A percentile compares a stretch with the other conserved stretches of the same genome.
Conservation (phyloP, 306 rosid genomes). For the Casuarina glauca region DNA sequence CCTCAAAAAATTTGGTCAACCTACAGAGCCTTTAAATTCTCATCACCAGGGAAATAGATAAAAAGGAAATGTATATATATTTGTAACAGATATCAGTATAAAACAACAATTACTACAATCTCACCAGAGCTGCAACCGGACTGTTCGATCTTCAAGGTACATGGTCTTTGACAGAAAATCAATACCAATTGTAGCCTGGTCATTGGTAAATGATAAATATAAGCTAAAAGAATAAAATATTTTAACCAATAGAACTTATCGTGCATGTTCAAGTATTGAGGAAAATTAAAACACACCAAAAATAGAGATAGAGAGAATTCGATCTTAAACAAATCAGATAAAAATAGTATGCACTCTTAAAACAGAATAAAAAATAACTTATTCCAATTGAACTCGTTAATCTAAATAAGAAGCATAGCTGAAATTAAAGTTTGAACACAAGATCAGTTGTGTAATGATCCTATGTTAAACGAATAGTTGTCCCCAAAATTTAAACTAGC, state of each 20-base stretch:
- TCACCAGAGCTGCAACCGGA: conserved; percentile 58
- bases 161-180: conserved; percentile 62
- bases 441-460: too few relatives aligned
- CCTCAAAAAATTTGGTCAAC: not conserved
- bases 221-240: not conserved
- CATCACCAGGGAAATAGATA: conserved; percentile 3
- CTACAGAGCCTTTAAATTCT: not conserved
- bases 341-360: too few relatives aligned
- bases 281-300: too few relatives aligned
- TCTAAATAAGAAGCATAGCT: too few relatives aligned
- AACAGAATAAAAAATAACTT: too few relatives aligned
- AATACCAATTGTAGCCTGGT: conserved; percentile 61
- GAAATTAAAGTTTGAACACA: too few relatives aligned
- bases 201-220: not conserved
- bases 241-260: not conserved
- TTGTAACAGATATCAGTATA: not conserved
- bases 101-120: conserved; percentile 7
- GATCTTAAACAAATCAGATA: too few relatives aligned
- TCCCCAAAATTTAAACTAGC: too few relatives aligned
- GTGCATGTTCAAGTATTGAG: not conserved
- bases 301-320: too few relatives aligned
- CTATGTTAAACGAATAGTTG: too few relatives aligned
- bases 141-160: conserved; percentile 67
- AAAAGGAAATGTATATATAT: not conserved
- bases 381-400: too few relatives aligned